Percentiles rank a stretch among this genome's conserved stretches.
These are phyloP conservation scores for Podospora tetraspora DNA, from an alignment of 495 filamentous ascomycete species.

Conservation along the genomic window DNA sequence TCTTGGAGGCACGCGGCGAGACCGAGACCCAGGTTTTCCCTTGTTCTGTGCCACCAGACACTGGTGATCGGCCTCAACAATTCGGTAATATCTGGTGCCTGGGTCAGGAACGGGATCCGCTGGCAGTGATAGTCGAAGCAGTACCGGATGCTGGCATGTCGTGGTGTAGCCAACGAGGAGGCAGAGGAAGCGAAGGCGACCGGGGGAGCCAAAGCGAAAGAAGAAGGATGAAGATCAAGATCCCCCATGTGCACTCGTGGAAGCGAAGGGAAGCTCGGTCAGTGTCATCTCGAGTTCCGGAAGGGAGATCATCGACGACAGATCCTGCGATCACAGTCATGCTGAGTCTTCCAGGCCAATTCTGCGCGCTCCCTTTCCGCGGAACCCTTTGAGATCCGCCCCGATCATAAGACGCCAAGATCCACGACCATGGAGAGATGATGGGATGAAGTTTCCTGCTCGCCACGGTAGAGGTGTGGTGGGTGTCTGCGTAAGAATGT, in stretches of 20 bases:
- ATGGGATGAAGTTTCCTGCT: conserved; percentile 1
- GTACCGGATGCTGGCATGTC: not conserved
- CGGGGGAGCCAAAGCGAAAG: not conserved
- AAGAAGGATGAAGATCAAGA: not conserved
- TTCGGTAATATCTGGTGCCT: not conserved
- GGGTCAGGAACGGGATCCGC: not conserved
- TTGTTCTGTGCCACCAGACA: conserved; percentile 1
- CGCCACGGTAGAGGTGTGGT: not conserved
- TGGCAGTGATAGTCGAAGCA: not conserved
- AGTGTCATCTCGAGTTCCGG: conserved; percentile 25
- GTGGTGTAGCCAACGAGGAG: conserved; percentile 2
- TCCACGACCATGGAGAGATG: not conserved
- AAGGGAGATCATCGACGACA: conserved; percentile 19
- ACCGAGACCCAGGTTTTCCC: conserved; percentile 16
- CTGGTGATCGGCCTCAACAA: conserved; percentile 6
- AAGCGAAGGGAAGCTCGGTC: conserved; percentile 10
- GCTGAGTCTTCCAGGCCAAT: conserved; percentile 1
- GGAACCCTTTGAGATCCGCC: conserved; percentile 6
- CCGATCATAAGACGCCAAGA: conserved; percentile 5
- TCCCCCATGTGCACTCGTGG: not conserved
- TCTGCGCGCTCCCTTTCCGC: not conserved
- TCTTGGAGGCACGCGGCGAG: conserved; percentile 8
- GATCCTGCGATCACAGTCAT: conserved; percentile 18
- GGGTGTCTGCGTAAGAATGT: conserved; percentile 7
- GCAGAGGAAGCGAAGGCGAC: not conserved